A percentile compares a stretch with the other conserved stretches of the same genome.
Evolutionary conservation across 371 early-diverging fungal genomes (phyloP).

Genomic region (Quaeritorhiza haematococci): DNA sequence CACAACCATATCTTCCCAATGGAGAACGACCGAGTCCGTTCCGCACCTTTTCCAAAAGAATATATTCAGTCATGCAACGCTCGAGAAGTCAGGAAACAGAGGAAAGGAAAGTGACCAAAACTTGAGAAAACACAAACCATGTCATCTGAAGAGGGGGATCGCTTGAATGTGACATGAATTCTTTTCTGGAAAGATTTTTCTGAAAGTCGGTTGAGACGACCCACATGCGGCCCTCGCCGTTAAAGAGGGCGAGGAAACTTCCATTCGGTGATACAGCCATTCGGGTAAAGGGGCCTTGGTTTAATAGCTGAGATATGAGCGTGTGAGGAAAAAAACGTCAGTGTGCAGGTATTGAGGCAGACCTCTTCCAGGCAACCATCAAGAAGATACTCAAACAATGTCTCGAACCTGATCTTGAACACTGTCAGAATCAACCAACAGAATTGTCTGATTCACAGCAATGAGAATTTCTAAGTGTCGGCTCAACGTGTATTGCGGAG

Average conservation of each 20-base stretch:
- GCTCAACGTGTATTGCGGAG: constrained; percentile 82
- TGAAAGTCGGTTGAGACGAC: constrained; percentile 94
- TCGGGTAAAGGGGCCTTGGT: constrained; percentile 83
- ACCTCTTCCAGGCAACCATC: background rate
- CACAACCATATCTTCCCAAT: constrained; percentile 74
- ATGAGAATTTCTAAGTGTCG: constrained; percentile 85
- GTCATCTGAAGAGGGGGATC: constrained; percentile 69
- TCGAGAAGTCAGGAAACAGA: too few relatives aligned
- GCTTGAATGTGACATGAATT: constrained; percentile 64
- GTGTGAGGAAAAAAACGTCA: background rate
- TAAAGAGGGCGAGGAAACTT: constrained; percentile 82
- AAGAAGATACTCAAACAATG: background rate
- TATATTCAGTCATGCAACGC: too few relatives aligned
- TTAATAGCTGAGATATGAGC: constrained; percentile 49
- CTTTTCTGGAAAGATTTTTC: constrained; percentile 82
- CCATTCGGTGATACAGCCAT: constrained; percentile 92
- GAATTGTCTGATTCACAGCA: constrained; percentile 69
- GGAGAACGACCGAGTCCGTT: constrained; percentile 85
- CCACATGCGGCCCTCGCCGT: constrained; percentile 74
- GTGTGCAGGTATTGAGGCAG: background rate
- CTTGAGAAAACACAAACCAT: constrained; percentile 54
- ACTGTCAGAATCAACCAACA: constrained; percentile 74
- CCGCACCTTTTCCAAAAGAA: too few relatives aligned
- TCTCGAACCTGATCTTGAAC: constrained; percentile 73
- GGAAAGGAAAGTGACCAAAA: background rate